Percentiles rank a stretch among this genome's conserved stretches.
Conservation (phyloP, 176 grass and related monocot genomes). For the Echinochloa phyllopogon region DNA sequence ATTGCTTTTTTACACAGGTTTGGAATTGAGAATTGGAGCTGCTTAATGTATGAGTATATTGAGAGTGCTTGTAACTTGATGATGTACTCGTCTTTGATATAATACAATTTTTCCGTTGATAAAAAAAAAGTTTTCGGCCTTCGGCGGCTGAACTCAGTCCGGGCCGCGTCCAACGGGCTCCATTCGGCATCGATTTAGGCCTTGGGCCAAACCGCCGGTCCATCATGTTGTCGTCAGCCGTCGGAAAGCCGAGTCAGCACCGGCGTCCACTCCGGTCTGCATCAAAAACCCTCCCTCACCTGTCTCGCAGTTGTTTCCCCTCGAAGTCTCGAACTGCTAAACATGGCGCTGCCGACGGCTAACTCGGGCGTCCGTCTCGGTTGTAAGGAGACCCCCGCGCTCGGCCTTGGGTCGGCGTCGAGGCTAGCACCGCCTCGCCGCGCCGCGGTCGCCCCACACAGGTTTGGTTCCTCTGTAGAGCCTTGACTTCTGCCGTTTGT, state of each 20-base stretch:
- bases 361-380: constrained; percentile 30
- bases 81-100: too few species aligned
- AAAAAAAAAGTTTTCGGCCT: too few species aligned
- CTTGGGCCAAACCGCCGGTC: not conserved
- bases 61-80: too few species aligned
- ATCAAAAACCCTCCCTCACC: not conserved
- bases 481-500: not conserved
- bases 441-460: constrained; percentile 23
- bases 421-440: not conserved
- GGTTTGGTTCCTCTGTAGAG: constrained; percentile 11
- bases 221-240: not conserved
- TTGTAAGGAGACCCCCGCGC: constrained; percentile 2
- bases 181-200: too few species aligned
- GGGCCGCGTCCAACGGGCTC: too few species aligned
- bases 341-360: constrained; percentile 28
- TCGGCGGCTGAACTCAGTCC: too few species aligned
- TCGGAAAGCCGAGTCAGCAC: not conserved
- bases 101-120: too few species aligned
- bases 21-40: too few species aligned
- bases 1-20: too few species aligned
- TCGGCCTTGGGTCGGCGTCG: not conserved
- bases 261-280: not conserved
- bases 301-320: not conserved
- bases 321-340: not conserved
- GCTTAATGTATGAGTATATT: too few species aligned